A percentile compares a stretch with the other conserved stretches of the same genome.
Evolutionary conservation across 768 basidiomycete genomes (phyloP).

Genomic region (Coprinellus micaceus): DNA sequence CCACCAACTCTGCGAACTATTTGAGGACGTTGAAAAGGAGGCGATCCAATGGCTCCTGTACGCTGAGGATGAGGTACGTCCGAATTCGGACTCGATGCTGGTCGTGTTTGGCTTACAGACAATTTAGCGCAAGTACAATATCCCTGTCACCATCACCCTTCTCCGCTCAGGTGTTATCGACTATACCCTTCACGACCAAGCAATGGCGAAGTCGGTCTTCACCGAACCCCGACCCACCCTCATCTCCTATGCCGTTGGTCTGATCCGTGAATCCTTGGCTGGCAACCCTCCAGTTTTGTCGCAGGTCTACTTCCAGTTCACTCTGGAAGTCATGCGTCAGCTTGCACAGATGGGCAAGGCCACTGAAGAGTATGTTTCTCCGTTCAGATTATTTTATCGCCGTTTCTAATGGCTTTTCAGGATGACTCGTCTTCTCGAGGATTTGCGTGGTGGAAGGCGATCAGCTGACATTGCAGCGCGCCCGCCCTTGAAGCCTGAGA

Average conservation of each 20-base stretch:
- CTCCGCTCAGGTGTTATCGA: slow-evolving; percentile 80
- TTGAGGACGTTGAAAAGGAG: slow-evolving; percentile 93
- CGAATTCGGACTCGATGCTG: neutral
- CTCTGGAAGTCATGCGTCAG: slow-evolving; percentile 77
- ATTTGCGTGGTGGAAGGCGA: slow-evolving; percentile 68
- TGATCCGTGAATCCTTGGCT: slow-evolving; percentile 85
- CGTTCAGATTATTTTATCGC: neutral
- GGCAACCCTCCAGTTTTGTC: slow-evolving; percentile 77
- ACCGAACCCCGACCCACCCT: slow-evolving; percentile 74
- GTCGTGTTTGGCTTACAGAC: slow-evolving; percentile 3
- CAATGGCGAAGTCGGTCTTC: slow-evolving; percentile 80
- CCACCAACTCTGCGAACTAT: slow-evolving; percentile 83
- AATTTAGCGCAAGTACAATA: slow-evolving; percentile 87
- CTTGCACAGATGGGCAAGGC: slow-evolving; percentile 71
- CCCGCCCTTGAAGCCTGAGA: slow-evolving; percentile 57
- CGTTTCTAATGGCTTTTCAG: slow-evolving; percentile 33
- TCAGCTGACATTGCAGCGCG: slow-evolving; percentile 32
- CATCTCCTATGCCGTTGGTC: slow-evolving; percentile 74
- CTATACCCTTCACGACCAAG: slow-evolving; percentile 77
- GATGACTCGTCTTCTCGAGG: slow-evolving; percentile 70
- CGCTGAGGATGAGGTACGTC: slow-evolving; percentile 88
- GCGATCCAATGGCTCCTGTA: slow-evolving; percentile 95
- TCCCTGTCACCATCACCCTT: slow-evolving; percentile 88
- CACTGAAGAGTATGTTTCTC: slow-evolving; percentile 75
- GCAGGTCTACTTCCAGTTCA: slow-evolving; percentile 73